These are phyloP conservation scores for Globisporangium viniferum DNA, from an alignment of 352 stramenopile genomes.

Conservation along the genomic window DNA sequence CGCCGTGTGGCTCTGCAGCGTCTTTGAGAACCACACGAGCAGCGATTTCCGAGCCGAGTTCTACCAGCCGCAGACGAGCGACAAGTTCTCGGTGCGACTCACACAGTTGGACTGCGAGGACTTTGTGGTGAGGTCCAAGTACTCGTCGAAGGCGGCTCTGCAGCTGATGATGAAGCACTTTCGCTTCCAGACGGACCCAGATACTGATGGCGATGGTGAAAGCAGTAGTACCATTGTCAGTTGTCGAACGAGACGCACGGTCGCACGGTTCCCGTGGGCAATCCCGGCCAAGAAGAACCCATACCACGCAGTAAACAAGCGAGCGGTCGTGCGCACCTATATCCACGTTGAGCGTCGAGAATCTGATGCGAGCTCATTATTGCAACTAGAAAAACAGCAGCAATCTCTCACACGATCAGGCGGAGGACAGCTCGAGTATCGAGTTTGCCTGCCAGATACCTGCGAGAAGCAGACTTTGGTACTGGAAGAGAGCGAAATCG, in stretches of 20 bases:
- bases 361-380: neutral
- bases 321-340: constrained; percentile 39
- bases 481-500: constrained; percentile 48
- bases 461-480: constrained; percentile 50
- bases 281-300: constrained; percentile 33
- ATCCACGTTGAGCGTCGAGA: constrained; percentile 53
- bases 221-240: neutral
- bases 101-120: constrained; percentile 30
- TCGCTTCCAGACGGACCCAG: constrained; percentile 20
- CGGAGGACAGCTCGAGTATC: constrained; percentile 26
- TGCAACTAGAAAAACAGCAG: neutral
- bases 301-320: constrained; percentile 39
- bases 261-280: constrained; percentile 42
- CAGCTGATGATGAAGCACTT: constrained; percentile 24
- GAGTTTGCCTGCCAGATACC: constrained; percentile 42
- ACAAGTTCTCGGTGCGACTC: constrained; percentile 15
- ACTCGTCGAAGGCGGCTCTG: constrained; percentile 3
- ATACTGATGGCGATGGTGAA: neutral
- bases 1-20: constrained; percentile 34
- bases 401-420: neutral
- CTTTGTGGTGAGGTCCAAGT: constrained; percentile 17
- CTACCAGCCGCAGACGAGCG: constrained; percentile 37
- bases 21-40: constrained; percentile 22
- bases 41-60: constrained; percentile 29
- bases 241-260: constrained; percentile 21